Base-by-base conservation (phyloP, 2,329 filamentous ascomycete species). In the Pseudocercospora pini-densiflorae region DNA sequence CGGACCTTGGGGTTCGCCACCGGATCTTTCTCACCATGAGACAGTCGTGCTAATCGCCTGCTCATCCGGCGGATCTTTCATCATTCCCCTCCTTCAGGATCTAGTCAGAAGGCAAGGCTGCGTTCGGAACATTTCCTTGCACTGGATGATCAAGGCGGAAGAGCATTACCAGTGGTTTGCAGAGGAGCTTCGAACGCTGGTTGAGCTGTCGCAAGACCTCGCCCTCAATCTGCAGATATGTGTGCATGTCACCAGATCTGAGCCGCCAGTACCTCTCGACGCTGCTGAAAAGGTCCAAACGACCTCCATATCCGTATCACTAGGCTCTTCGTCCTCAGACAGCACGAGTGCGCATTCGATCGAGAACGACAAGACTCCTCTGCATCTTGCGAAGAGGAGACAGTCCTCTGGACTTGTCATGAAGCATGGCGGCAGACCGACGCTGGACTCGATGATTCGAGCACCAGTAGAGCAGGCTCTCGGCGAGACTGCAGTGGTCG, bases 401-500 rank as follows among this genome's bases (percentile, higher is more conserved):
- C 54, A 43, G 10, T 40, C 33, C 55, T 23, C 70, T 60, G 59
- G 8, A 3, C 36, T 79, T 77, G 67, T 77, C 75, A 47, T 73
- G 70, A 60, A 73, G 79, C 67, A 68, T 72, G 78, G 82, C 2
- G 86, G 87, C 9, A 82, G 88, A 4, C 88, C 88, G 0, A 77
- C 82, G 23, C 77, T 84, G 3, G 78, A 78, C 19, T 80, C 78
- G 16, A 81, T 89, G 62, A 85, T 90, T 24, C 80, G 84, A 29
- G 82, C 82, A 55, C 80, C 83, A 0, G 79, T 90, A 0, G 88
- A 90, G 74, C 79, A 83, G 55, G 88, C 88, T 0, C 75, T 82
- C 12, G 88, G 89, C 2, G 88, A 91, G 76, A 88, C 83, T 33
- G 87, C 85, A 0, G 85, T 90, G 0, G 84, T 89, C 1, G 87